phyloP scores from a whole-genome alignment of 768 basidiomycete genomes.

The Exidia glandulosa region DNA sequence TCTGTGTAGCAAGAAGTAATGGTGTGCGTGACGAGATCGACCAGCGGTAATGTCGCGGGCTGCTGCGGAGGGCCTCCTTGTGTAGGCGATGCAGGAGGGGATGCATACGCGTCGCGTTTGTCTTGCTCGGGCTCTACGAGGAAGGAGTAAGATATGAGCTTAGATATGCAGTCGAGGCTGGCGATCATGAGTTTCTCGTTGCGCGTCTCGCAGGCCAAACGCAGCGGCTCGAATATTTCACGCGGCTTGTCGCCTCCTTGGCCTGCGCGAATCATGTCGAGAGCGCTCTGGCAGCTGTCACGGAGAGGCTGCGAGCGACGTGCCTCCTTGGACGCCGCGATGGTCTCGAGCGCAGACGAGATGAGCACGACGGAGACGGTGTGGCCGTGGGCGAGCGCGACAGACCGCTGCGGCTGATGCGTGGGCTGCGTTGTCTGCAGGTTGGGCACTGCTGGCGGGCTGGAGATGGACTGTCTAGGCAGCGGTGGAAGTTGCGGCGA shows the following conservation, averaged over 20 bases:
- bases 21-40: conserved; percentile 89
- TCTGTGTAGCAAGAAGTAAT: conserved; percentile 89
- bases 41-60: conserved; percentile 52
- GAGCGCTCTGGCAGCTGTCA: conserved; percentile 71
- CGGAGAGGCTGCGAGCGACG: conserved; percentile 68
- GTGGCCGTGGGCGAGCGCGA: conserved; percentile 42
- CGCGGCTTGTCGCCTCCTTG: conserved; percentile 66
- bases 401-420: conserved; percentile 16
- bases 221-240: conserved; percentile 91
- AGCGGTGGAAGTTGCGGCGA: not conserved
- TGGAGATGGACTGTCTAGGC: not conserved
- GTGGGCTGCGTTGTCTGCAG: not conserved
- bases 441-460: not conserved
- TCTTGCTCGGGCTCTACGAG: conserved; percentile 58
- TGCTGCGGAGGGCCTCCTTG: conserved; percentile 29
- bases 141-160: conserved; percentile 95
- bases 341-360: conserved; percentile 74
- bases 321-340: conserved; percentile 80
- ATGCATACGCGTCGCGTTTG: conserved; percentile 35
- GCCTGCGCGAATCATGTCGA: conserved; percentile 71
- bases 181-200: conserved; percentile 92
- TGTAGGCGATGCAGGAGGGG: conserved; percentile 63
- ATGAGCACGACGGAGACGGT: conserved; percentile 73
- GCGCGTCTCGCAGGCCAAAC: conserved; percentile 90
- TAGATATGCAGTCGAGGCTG: conserved; percentile 93